Conservation (phyloP, 2,329 filamentous ascomycete genomes). For the Proliferodiscus dingleyae region DNA sequence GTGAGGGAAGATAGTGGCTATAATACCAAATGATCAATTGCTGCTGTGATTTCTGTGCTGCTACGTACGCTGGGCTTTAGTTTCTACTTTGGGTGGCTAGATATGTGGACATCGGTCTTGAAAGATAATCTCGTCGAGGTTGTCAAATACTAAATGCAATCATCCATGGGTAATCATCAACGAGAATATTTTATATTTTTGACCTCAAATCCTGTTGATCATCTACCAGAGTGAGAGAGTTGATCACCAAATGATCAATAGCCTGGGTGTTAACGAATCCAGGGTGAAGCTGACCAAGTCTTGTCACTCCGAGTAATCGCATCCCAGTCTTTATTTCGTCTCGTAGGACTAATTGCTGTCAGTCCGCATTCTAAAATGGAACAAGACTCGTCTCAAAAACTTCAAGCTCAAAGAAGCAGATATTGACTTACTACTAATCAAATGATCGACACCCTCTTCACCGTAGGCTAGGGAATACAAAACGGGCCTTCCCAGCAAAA, state of each 20-base stretch:
- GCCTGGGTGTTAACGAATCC: conserved; percentile 50
- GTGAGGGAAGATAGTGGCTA: too few species aligned
- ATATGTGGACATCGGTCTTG: too few species aligned
- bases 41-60: too few species aligned
- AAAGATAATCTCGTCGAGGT: too few species aligned
- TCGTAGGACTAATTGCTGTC: conserved; percentile 35
- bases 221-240: background rate
- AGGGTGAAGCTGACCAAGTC: conserved; percentile 52
- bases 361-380: conserved; percentile 3
- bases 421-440: conserved; percentile 43
- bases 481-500: conserved; percentile 55
- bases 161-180: too few species aligned
- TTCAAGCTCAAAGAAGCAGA: background rate
- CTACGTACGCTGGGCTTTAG: too few species aligned
- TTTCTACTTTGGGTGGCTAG: too few species aligned
- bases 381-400: background rate
- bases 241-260: conserved; percentile 29
- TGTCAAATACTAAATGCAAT: too few species aligned
- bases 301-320: conserved; percentile 57
- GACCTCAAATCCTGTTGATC: background rate
- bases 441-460: conserved; percentile 46
- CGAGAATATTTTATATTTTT: background rate
- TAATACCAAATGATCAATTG: too few species aligned
- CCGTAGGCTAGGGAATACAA: conserved; percentile 53
- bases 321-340: conserved; percentile 61